Percentiles rank a stretch among this genome's conserved stretches.
Conservation (phyloP, 2,329 filamentous ascomycete genomes). For the Diaporthe sp. region DNA sequence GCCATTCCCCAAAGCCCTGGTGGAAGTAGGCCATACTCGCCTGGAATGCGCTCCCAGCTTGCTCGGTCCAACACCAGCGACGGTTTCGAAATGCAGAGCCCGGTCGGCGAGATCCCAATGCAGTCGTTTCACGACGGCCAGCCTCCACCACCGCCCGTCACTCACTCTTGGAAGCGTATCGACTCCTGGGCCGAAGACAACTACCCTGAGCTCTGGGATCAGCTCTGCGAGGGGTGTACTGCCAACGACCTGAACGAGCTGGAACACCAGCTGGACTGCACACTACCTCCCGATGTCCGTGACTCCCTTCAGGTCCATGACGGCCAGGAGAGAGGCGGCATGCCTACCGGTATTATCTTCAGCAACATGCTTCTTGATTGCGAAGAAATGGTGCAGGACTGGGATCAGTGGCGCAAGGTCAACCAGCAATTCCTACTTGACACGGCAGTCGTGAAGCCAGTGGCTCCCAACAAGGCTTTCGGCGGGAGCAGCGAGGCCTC, state of each 20-base stretch:
- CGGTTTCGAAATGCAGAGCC: conserved; percentile 78
- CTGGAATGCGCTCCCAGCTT: conserved; percentile 85
- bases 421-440: conserved; percentile 88
- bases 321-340: conserved; percentile 94
- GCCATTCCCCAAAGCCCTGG: conserved; percentile 67
- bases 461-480: conserved; percentile 79
- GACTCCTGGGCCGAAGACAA: conserved; percentile 95
- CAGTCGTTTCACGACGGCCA: conserved; percentile 94
- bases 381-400: conserved; percentile 98
- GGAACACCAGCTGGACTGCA: conserved; percentile 95
- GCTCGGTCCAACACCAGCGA: conserved; percentile 75
- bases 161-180: conserved; percentile 94
- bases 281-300: conserved; percentile 91
- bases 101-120: conserved; percentile 90
- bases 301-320: conserved; percentile 94
- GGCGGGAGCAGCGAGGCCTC: conserved; percentile 77
- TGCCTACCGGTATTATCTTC: conserved; percentile 93
- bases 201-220: conserved; percentile 94
- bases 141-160: conserved; percentile 88
- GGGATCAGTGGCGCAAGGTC: conserved; percentile 95
- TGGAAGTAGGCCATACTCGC: conserved; percentile 84
- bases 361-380: conserved; percentile 96
- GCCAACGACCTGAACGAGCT: conserved; percentile 96
- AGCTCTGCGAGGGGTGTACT: conserved; percentile 92
- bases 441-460: conserved; percentile 69